Percentiles rank a stretch among this genome's conserved stretches.
Evolutionary conservation across 768 basidiomycete genomes (phyloP).

Genomic region (Kwoniella sp.): DNA sequence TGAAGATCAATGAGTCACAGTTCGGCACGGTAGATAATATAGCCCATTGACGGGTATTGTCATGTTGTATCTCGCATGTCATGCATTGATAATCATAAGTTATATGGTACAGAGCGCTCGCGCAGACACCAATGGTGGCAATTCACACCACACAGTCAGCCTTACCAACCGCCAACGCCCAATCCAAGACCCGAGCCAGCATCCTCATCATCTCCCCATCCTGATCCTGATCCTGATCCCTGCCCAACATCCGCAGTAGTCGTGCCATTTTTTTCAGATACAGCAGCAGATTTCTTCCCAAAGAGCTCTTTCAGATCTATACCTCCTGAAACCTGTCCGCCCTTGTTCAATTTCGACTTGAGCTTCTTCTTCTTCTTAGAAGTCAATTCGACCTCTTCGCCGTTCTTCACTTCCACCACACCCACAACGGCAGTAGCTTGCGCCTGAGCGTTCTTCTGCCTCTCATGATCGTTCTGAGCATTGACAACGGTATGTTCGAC

Average conservation of each 20-base stretch:
- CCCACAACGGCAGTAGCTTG: constrained; percentile 28
- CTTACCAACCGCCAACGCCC: constrained; percentile 48
- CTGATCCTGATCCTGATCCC: background rate
- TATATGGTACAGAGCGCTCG: too few relatives aligned
- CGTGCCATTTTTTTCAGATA: background rate
- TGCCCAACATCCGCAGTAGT: background rate
- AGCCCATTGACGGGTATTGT: too few relatives aligned
- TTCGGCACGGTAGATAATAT: too few relatives aligned
- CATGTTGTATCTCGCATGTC: constrained; percentile 4
- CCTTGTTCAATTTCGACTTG: constrained; percentile 21
- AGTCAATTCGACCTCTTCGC: constrained; percentile 17
- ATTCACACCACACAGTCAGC: too few relatives aligned
- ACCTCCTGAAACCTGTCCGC: constrained; percentile 3
- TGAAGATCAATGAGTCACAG: too few relatives aligned
- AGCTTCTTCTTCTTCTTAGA: constrained; percentile 24
- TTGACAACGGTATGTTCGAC: background rate
- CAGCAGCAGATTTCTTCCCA: constrained; percentile 8
- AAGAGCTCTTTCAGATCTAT: constrained; percentile 30
- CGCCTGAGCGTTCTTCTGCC: background rate
- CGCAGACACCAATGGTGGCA: too few relatives aligned
- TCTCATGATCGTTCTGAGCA: background rate
- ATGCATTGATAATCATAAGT: too few relatives aligned
- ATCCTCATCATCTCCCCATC: constrained; percentile 5
- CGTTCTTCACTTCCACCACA: constrained; percentile 35
- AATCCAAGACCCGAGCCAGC: constrained; percentile 28